Percentiles rank a stretch among this genome's conserved stretches.
Evolutionary conservation across 2,329 filamentous ascomycete species (phyloP).

Genomic region (Sclerotinia subarctica): DNA sequence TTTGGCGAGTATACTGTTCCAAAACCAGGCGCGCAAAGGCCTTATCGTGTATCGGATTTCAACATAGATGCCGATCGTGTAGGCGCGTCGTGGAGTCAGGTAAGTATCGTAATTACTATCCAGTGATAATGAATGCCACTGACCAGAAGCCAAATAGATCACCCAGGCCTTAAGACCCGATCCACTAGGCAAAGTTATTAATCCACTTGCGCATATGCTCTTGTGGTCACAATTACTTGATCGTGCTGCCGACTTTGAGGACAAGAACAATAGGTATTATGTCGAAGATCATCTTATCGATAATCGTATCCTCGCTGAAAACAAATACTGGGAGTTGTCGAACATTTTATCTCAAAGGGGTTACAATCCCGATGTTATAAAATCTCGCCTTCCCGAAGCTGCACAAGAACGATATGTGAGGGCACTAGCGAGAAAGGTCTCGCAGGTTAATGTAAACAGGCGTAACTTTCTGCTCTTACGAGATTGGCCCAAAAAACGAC

Average conservation of each 20-base stretch:
- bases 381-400: neutral
- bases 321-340: slow-evolving; percentile 21
- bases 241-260: slow-evolving; percentile 34
- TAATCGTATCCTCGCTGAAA: slow-evolving; percentile 23
- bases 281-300: slow-evolving; percentile 26
- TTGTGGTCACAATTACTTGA: slow-evolving; percentile 29
- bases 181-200: neutral
- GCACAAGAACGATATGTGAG: neutral
- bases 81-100: slow-evolving; percentile 1
- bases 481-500: slow-evolving; percentile 27
- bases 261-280: slow-evolving; percentile 16
- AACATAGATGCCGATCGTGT: slow-evolving; percentile 13
- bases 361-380: neutral
- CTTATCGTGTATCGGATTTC: neutral
- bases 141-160: slow-evolving; percentile 5
- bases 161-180: neutral
- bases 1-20: slow-evolving; percentile 1
- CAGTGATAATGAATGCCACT: neutral
- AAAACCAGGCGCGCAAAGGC: neutral
- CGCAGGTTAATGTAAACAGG: slow-evolving; percentile 23
- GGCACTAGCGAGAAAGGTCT: slow-evolving; percentile 17
- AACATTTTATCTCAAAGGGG: neutral
- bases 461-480: slow-evolving; percentile 25
- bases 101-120: neutral
- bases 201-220: neutral